Conservation (phyloP, 2,329 filamentous ascomycete genomes). For the Fusarium pseudonygamai region DNA sequence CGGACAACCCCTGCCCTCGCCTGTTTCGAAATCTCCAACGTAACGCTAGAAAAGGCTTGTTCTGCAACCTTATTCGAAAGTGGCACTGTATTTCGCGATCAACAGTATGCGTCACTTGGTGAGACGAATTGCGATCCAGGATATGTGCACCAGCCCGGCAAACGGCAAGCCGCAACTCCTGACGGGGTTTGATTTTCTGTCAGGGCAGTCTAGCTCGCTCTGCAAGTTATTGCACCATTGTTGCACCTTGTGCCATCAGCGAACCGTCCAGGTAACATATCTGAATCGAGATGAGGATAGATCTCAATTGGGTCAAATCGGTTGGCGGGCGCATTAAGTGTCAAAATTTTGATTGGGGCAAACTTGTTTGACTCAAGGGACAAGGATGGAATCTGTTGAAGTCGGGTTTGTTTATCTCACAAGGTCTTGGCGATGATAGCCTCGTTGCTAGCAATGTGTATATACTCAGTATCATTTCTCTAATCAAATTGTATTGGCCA, state of each 20-base stretch:
- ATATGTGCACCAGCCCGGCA: constrained; percentile 8
- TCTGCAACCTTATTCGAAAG: constrained; percentile 14
- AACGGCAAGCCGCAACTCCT: neutral
- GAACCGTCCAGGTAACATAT: neutral
- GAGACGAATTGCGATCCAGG: constrained; percentile 11
- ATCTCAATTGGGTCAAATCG: constrained; percentile 5
- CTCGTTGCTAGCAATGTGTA: neutral
- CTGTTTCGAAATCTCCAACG: constrained; percentile 22
- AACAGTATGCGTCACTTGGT: neutral
- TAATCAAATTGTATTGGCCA: neutral
- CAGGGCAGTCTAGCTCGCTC: constrained; percentile 2
- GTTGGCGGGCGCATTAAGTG: neutral
- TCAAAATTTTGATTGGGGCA: neutral
- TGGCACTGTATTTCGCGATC: constrained; percentile 16
- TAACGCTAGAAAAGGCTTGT: constrained; percentile 35
- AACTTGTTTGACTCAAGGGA: neutral
- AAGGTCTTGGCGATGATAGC: constrained; percentile 16
- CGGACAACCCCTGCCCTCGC: constrained; percentile 17
- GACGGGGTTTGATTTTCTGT: neutral
- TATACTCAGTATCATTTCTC: neutral
- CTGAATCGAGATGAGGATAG: neutral
- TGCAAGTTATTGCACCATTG: constrained; percentile 25
- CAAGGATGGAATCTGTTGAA: neutral
- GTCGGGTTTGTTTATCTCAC: neutral
- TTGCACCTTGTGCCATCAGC: constrained; percentile 14